phyloP scores from a whole-genome alignment of 2,329 filamentous ascomycete genomes.

The Trichoderma koningiopsis region DNA sequence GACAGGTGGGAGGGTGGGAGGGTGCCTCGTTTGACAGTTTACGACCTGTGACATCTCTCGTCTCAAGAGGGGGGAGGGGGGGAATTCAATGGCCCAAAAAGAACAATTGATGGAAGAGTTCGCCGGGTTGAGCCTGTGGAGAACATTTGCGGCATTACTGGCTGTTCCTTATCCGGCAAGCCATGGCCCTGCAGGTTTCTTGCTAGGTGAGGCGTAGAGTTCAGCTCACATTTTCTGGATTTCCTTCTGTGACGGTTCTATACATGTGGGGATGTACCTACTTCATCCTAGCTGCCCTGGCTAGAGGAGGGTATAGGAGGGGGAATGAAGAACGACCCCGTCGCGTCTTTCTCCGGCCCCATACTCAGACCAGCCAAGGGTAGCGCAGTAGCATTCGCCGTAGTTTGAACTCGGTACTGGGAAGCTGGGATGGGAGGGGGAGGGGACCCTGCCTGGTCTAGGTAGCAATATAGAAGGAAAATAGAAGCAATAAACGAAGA shows the following conservation, averaged over 20 bases:
- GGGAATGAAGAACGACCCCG: neutral
- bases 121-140: neutral
- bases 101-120: slow-evolving; percentile 11
- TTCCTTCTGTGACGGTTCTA: slow-evolving; percentile 17
- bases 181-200: neutral
- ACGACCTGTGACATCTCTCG: slow-evolving; percentile 11
- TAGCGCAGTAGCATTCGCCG: neutral
- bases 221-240: slow-evolving; percentile 20
- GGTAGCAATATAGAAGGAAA: neutral
- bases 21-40: slow-evolving; percentile 5
- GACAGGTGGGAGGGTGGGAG: neutral
- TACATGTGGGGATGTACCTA: slow-evolving; percentile 22
- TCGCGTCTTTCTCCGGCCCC: slow-evolving; percentile 7
- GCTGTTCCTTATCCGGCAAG: neutral
- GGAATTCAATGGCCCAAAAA: neutral
- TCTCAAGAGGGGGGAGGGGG: neutral
- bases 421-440: neutral
- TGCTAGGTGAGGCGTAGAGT: slow-evolving; percentile 23
- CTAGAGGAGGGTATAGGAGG: neutral
- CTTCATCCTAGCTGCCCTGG: neutral
- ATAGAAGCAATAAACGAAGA: neutral
- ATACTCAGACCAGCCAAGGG: slow-evolving; percentile 9
- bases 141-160: slow-evolving; percentile 1
- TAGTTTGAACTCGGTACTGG: slow-evolving; percentile 7
- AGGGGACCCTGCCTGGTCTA: neutral